These are phyloP conservation scores for Cercospora sojina DNA, from an alignment of 2,329 filamentous ascomycete genomes.

Conservation along the genomic window DNA sequence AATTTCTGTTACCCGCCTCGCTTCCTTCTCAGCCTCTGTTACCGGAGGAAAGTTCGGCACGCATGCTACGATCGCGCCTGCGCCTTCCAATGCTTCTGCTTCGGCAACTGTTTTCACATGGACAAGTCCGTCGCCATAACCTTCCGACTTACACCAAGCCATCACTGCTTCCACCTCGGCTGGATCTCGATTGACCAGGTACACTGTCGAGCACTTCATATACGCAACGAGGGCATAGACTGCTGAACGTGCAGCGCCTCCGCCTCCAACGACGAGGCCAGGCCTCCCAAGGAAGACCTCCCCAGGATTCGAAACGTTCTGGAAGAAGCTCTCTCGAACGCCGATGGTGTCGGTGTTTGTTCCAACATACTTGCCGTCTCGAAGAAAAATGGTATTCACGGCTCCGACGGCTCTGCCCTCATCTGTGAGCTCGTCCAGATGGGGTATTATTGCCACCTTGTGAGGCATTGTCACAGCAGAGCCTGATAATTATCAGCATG, in stretches of 20 bases:
- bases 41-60: slow-evolving; percentile 74
- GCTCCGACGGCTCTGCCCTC: slow-evolving; percentile 73
- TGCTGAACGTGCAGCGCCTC: slow-evolving; percentile 74
- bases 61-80: slow-evolving; percentile 69
- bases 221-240: slow-evolving; percentile 72
- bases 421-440: slow-evolving; percentile 70
- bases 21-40: slow-evolving; percentile 60
- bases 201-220: slow-evolving; percentile 67
- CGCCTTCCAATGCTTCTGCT: slow-evolving; percentile 57
- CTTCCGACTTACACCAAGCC: slow-evolving; percentile 58
- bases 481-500: slow-evolving; percentile 45
- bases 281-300: slow-evolving; percentile 58
- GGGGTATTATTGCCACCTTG: slow-evolving; percentile 72
- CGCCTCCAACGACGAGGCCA: slow-evolving; percentile 72
- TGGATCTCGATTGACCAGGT: slow-evolving; percentile 73
- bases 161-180: slow-evolving; percentile 67
- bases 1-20: slow-evolving; percentile 56
- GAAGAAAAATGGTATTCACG: slow-evolving; percentile 75
- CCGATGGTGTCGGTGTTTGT: slow-evolving; percentile 82
- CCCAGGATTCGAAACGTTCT: slow-evolving; percentile 47
- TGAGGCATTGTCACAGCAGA: slow-evolving; percentile 80
- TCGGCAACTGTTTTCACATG: slow-evolving; percentile 63
- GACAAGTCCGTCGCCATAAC: slow-evolving; percentile 60
- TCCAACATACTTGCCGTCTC: slow-evolving; percentile 57
- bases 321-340: slow-evolving; percentile 67